Conservation (phyloP, 192 early-diverging fungal species). For the Coemansia reversa region DNA sequence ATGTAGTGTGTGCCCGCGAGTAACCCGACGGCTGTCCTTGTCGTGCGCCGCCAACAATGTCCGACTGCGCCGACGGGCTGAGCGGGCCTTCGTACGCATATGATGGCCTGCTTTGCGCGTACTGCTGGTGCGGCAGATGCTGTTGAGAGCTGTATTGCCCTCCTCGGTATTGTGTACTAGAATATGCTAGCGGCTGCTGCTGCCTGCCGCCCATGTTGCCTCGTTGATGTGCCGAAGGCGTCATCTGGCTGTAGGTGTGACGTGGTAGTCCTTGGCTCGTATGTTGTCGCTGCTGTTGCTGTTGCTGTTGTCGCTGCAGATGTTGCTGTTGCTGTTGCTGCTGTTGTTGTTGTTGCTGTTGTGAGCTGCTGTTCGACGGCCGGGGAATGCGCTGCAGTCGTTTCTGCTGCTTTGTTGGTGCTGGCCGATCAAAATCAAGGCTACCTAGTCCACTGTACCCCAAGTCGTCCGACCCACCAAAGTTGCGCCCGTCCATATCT, state of each 20-base stretch:
- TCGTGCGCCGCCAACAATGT: constrained; percentile 12
- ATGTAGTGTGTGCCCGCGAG: constrained; percentile 21
- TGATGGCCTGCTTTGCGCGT: constrained; percentile 10
- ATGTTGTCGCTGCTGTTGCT: constrained; percentile 10
- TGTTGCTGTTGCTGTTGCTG: constrained; percentile 4
- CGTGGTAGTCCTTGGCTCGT: background rate
- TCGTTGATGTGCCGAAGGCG: constrained; percentile 6
- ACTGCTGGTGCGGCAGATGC: constrained; percentile 5
- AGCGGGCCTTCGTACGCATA: constrained; percentile 13
- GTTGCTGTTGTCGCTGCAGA: constrained; percentile 16
- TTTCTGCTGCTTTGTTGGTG: constrained; percentile 36
- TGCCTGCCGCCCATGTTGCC: constrained; percentile 12
- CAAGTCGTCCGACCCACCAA: constrained; percentile 15
- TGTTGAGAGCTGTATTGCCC: constrained; percentile 21
- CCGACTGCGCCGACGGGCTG: constrained; percentile 34
- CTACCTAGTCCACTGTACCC: constrained; percentile 19
- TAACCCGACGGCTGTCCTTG: constrained; percentile 17
- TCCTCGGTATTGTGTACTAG: constrained; percentile 11
- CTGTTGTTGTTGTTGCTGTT: constrained; percentile 16
- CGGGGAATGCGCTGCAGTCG: constrained; percentile 44
- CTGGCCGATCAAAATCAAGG: constrained; percentile 38
- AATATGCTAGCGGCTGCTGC: constrained; percentile 13
- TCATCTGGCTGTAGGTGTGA: constrained; percentile 5
- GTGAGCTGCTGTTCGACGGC: constrained; percentile 11
- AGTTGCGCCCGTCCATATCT: constrained; percentile 40